Conservation (phyloP, 2,329 filamentous ascomycete genomes). For the Fusarium virguliforme region DNA sequence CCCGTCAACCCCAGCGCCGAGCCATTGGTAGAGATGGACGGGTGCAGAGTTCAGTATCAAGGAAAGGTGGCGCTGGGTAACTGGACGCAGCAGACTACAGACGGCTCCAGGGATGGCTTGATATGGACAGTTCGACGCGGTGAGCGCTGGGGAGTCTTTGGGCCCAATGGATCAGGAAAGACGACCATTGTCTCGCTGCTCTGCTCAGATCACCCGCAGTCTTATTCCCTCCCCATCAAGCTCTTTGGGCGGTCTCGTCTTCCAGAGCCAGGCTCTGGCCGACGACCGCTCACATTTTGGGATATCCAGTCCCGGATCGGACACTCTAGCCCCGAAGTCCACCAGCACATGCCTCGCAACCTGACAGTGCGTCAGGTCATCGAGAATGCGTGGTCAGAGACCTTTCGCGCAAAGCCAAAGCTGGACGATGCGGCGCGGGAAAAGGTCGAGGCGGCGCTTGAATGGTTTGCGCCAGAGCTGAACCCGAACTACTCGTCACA, state of each 20-base stretch:
- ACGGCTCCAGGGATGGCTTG: slow-evolving; percentile 73
- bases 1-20: slow-evolving; percentile 66
- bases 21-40: slow-evolving; percentile 87
- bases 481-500: slow-evolving; percentile 65
- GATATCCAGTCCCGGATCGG: slow-evolving; percentile 92
- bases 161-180: slow-evolving; percentile 95
- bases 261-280: slow-evolving; percentile 76
- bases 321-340: slow-evolving; percentile 94
- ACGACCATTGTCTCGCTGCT: slow-evolving; percentile 94
- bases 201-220: slow-evolving; percentile 95
- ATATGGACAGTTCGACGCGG: slow-evolving; percentile 88
- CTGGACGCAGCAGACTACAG: slow-evolving; percentile 76
- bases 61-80: slow-evolving; percentile 84
- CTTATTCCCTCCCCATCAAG: slow-evolving; percentile 89
- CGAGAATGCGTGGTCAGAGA: slow-evolving; percentile 92
- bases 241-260: slow-evolving; percentile 88
- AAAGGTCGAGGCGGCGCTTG: slow-evolving; percentile 78
- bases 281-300: slow-evolving; percentile 88
- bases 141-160: slow-evolving; percentile 93
- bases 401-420: slow-evolving; percentile 80
- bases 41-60: slow-evolving; percentile 86
- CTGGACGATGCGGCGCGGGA: slow-evolving; percentile 71
- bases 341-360: slow-evolving; percentile 89
- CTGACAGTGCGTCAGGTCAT: slow-evolving; percentile 82
- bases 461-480: slow-evolving; percentile 86